Conservation (phyloP, 208 protist genomes). For the Trypanosoma melophagium region DNA sequence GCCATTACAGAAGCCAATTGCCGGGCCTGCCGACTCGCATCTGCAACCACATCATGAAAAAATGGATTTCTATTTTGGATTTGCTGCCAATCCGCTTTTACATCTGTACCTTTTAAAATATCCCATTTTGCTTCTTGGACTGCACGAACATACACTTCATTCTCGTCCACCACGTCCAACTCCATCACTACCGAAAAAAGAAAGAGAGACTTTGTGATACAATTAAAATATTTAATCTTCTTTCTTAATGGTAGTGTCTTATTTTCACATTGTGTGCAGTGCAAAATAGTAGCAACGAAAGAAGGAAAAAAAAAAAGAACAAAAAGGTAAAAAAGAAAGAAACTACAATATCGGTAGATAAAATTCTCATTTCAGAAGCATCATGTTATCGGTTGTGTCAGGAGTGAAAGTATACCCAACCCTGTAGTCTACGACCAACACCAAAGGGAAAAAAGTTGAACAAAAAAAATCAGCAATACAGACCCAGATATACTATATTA, state of each 20-base stretch:
- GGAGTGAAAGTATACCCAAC: too few relatives aligned
- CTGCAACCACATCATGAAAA: slow-evolving; percentile 60
- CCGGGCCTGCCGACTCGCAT: slow-evolving; percentile 45
- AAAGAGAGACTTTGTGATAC: neutral
- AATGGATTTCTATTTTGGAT: slow-evolving; percentile 49
- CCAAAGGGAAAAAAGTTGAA: too few relatives aligned
- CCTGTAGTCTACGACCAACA: too few relatives aligned
- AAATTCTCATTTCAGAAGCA: too few relatives aligned
- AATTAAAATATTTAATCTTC: neutral
- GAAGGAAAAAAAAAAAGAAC: too few relatives aligned
- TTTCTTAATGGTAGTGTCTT: neutral
- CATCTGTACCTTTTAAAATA: slow-evolving; percentile 20
- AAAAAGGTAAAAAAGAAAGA: too few relatives aligned
- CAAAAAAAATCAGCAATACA: too few relatives aligned
- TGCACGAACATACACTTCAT: slow-evolving; percentile 9
- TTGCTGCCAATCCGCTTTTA: slow-evolving; percentile 32
- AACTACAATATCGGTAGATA: too few relatives aligned
- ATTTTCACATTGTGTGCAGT: too few relatives aligned
- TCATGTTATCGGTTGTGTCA: too few relatives aligned
- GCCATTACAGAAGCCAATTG: slow-evolving; percentile 38
- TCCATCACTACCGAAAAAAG: slow-evolving; percentile 14
- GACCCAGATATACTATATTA: too few relatives aligned
- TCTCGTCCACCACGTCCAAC: slow-evolving; percentile 19
- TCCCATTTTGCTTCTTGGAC: slow-evolving; percentile 14
- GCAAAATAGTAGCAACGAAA: too few relatives aligned